A percentile compares a stretch with the other conserved stretches of the same genome.
These are phyloP conservation scores for Ceratobasidium sp. DNA, from an alignment of 1,284 basidiomycete genomes.

Conservation along the genomic window DNA sequence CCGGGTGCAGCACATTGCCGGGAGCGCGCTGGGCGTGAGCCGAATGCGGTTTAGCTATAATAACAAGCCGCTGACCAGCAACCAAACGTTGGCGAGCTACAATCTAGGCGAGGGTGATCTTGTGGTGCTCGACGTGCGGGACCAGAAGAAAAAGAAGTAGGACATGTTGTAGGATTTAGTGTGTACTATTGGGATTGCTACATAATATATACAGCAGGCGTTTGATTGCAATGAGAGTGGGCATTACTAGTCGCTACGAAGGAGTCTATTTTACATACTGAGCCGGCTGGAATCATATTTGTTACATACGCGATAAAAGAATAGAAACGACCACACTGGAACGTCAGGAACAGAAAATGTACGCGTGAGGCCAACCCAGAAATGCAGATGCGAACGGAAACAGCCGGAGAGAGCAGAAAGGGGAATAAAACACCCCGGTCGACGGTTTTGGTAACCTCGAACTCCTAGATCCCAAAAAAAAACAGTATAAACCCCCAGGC, in stretches of 20 bases:
- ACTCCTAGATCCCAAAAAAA: background rate
- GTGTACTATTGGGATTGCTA: constrained; percentile 17
- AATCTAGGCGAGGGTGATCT: constrained; percentile 90
- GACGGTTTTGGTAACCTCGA: constrained; percentile 3
- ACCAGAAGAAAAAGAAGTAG: constrained; percentile 72
- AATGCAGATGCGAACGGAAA: constrained; percentile 29
- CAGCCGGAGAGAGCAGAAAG: background rate
- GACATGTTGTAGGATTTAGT: background rate
- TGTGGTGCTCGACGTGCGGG: constrained; percentile 75
- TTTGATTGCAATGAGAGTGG: constrained; percentile 11
- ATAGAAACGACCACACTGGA: background rate
- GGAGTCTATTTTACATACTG: constrained; percentile 30
- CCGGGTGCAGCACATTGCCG: constrained; percentile 79
- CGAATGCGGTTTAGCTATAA: constrained; percentile 78
- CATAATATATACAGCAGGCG: constrained; percentile 18
- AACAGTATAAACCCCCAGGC: background rate
- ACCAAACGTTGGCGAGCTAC: constrained; percentile 80
- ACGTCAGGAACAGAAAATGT: constrained; percentile 5
- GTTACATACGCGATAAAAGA: constrained; percentile 17
- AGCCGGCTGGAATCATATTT: constrained; percentile 8
- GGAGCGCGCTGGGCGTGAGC: constrained; percentile 71
- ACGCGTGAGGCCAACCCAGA: constrained; percentile 12
- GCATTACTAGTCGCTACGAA: constrained; percentile 36
- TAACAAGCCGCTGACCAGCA: constrained; percentile 86
- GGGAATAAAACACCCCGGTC: background rate